A percentile compares a stretch with the other conserved stretches of the same genome.
Conservation (phyloP, 257 asterid species). For the Avicennia marina region DNA sequence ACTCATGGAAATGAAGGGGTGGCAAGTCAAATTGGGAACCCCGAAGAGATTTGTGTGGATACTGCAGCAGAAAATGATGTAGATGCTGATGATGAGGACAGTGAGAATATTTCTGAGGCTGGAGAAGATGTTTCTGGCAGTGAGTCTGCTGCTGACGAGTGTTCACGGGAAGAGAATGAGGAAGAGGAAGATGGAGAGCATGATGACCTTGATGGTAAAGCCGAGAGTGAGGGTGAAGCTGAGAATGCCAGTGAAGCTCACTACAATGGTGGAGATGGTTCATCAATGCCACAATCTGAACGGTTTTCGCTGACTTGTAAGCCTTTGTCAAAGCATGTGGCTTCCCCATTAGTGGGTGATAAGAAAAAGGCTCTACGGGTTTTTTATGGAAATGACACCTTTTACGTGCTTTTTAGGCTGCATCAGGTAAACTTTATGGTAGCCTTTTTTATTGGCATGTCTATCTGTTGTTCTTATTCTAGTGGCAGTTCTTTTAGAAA, state of each 20-base stretch:
- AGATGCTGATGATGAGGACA: conserved; percentile 84
- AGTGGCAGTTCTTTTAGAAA: too few species aligned
- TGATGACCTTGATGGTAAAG: conserved; percentile 76
- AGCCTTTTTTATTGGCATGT: neutral
- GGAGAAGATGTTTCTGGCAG: conserved; percentile 91
- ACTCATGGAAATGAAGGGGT: conserved; percentile 31
- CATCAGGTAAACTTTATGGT: conserved; percentile 62
- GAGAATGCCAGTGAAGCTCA: conserved; percentile 75
- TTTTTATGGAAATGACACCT: conserved; percentile 86
- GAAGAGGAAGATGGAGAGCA: conserved; percentile 80
- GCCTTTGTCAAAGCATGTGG: conserved; percentile 73
- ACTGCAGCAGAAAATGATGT: conserved; percentile 71
- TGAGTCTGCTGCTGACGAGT: conserved; percentile 87
- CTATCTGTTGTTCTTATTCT: too few species aligned
- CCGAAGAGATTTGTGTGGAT: conserved; percentile 49
- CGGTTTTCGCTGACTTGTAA: conserved; percentile 54
- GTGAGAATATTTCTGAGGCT: conserved; percentile 75
- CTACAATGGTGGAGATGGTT: conserved; percentile 54
- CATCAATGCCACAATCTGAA: conserved; percentile 52
- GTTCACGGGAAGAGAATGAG: conserved; percentile 79
- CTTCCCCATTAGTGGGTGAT: conserved; percentile 29
- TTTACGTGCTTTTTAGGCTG: conserved; percentile 86
- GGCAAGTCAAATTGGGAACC: conserved; percentile 44
- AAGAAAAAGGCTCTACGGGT: conserved; percentile 40
- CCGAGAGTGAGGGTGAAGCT: conserved; percentile 94